phyloP scores from a whole-genome alignment of 768 basidiomycete species.

The Termitomyces sp. region DNA sequence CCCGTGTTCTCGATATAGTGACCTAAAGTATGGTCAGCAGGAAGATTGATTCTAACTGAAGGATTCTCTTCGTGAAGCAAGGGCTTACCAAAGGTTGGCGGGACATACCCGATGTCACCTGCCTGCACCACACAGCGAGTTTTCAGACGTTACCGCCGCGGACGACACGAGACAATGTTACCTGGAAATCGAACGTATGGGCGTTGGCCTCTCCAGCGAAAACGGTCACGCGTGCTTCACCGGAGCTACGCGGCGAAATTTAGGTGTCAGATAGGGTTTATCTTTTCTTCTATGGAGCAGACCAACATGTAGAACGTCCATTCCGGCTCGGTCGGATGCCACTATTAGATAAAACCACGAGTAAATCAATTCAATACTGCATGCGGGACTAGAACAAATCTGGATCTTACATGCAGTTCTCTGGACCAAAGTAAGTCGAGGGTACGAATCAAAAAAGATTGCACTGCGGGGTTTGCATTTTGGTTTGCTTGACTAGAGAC shows the following conservation, averaged over 20 bases:
- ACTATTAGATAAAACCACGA: conserved; percentile 27
- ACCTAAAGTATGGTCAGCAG: conserved; percentile 24
- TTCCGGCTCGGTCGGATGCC: conserved; percentile 69
- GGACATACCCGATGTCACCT: conserved; percentile 35
- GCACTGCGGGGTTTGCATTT: too few species aligned
- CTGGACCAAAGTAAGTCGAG: conserved; percentile 17
- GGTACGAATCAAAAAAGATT: too few species aligned
- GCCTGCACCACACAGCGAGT: conserved; percentile 15
- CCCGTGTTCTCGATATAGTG: conserved; percentile 69
- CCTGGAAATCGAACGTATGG: conserved; percentile 27
- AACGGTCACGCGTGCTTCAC: conserved; percentile 22
- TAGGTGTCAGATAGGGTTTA: not conserved
- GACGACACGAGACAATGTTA: not conserved
- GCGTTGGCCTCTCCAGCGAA: conserved; percentile 57
- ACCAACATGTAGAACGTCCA: conserved; percentile 56
- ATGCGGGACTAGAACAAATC: not conserved
- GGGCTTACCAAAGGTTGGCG: conserved; percentile 27
- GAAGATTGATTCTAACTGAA: too few species aligned
- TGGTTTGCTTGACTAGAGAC: too few species aligned
- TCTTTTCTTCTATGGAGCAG: not conserved
- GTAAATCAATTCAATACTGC: not conserved
- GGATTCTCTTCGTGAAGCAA: not conserved
- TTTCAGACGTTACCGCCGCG: not conserved
- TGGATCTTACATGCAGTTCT: conserved; percentile 45
- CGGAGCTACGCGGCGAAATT: conserved; percentile 26